Evolutionary conservation across 2,329 filamentous ascomycete species (phyloP), one percentile per base, ranked within the genome.

Genomic region (Stromatinia cepivora): DNA sequence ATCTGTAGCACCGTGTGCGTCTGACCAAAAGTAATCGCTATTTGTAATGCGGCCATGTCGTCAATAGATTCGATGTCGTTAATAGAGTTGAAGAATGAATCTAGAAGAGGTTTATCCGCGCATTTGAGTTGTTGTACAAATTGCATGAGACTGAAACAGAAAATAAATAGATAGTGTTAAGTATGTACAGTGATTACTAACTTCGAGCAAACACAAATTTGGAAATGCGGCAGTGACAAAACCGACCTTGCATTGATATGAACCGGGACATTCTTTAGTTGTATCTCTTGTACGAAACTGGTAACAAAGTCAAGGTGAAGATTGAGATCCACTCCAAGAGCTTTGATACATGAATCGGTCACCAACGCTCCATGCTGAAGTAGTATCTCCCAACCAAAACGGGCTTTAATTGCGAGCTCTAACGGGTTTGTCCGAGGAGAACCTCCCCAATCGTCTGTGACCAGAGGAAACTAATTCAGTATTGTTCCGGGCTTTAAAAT

Each of bases 201-300:
- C 7, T 15, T 28, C 10, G n/a, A 52, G 48, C 10, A 28, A 52
- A 25, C n/a, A 2, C 10, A 3, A 13, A 3, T 13, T 28, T 1
- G 0, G 15, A 48, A 31, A 13, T 13, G n/a, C 1, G 5, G 34
- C 34, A 6, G 15, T 42, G 20, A 63, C 1, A 2, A 25, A 31
- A 63, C 59, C n/a, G 28, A 63, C 59, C 46, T 63, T 63, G 59
- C 4, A 48, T 36, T 62, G 11, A 61, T 4, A 62, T 50, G 4
- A 25, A 3, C 17, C 1, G 45, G 59, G 2, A 63, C 17, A 25
- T 63, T 63, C 13, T 2, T 25, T 4, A 28, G 15, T 10, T 17
- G 10, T 36, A 11, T 65, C 9, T 2, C 20, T 42, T 65, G 4
- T 25, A 52, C n/a, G 10, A 52, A 39, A 65, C 6, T 39, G 0